These are phyloP conservation scores for Heimioporus retisporus DNA, from an alignment of 1,284 basidiomycete genomes.

Conservation along the genomic window DNA sequence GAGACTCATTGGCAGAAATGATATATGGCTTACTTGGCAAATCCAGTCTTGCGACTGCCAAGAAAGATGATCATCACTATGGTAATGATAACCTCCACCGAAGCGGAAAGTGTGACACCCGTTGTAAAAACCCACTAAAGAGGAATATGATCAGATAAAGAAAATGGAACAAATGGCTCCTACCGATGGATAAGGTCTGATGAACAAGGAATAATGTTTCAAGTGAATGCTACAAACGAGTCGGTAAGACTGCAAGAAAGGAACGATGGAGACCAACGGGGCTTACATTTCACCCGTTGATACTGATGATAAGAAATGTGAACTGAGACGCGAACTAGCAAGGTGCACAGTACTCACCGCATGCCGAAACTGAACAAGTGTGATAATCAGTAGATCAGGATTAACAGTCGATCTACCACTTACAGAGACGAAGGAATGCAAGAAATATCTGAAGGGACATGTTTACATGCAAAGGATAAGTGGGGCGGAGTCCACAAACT, in stretches of 20 bases:
- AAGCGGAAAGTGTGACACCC: constrained; percentile 61
- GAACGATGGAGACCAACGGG: not conserved
- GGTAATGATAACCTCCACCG: constrained; percentile 63
- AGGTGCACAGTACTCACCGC: constrained; percentile 27
- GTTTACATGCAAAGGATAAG: not conserved
- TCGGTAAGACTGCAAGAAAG: not conserved
- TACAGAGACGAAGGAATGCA: constrained; percentile 44
- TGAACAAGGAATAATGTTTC: constrained; percentile 41
- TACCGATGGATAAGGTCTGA: constrained; percentile 42
- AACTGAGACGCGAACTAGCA: not conserved
- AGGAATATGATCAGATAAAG: not conserved
- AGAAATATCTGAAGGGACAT: constrained; percentile 32
- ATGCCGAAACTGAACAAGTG: constrained; percentile 36
- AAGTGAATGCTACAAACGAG: constrained; percentile 31
- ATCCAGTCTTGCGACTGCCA: constrained; percentile 51
- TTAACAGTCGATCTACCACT: constrained; percentile 21
- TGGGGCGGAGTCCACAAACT: constrained; percentile 1
- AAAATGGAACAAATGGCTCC: not conserved
- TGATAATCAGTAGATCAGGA: constrained; percentile 10
- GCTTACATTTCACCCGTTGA: constrained; percentile 43
- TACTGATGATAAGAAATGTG: constrained; percentile 26
- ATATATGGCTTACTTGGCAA: constrained; percentile 45
- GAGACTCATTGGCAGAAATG: not conserved
- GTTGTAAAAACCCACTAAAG: constrained; percentile 62
- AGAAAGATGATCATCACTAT: constrained; percentile 58